Base-by-base conservation (phyloP, 306 rosid species). In the Medicago arabica region DNA sequence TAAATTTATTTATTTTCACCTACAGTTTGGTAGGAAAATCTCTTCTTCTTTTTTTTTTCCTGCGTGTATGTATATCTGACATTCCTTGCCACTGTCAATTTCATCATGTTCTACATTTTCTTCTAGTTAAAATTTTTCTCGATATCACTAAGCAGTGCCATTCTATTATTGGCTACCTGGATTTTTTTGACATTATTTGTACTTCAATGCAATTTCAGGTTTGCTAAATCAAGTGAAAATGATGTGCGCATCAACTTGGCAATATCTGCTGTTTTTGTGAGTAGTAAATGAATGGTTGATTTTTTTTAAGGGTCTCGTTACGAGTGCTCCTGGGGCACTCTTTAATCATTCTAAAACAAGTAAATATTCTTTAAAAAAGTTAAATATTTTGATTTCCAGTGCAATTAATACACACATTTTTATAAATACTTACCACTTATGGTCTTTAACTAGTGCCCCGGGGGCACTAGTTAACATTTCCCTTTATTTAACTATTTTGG, bases 181-280 rank as follows among this genome's bases (percentile, higher is more conserved):
- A 63, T 66, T 39, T 61, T 61, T 68, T n/a, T 75, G 72, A 74
- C 62, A 28, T 74, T 62, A 61, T 57, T 76, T 83, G 64, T 63
- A 63, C 75, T 70, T 64, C 76, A 71, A 54, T 78, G 77, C 76
- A 72, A 83, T 89, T 81, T 80, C 89, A 95, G 99, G 91, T 88
- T 85, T 85, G 71, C 96, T 69, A 95, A 90, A 78, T 95, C 97
- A n/a, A 83, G 89, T 81, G 70, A 70, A 79, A 88, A 84, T 81
- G 99, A 90, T 79, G 86, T 68, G 14, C 93, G 82, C 36, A 95
- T 95, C 87, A 95, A 95, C 87, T 78, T 95, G 82, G 97, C 89
- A 79, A 86, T 95, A 76, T 74, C 97, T 54, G 97, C 93, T 53
- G 93, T 75, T 76, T 95, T 95, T 84, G 99, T 92, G 86, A 92